Evolutionary conservation across 164 flowering plant species (phyloP), one percentile per base, ranked within the genome.

Genomic region (Cinnamomum micranthum): DNA sequence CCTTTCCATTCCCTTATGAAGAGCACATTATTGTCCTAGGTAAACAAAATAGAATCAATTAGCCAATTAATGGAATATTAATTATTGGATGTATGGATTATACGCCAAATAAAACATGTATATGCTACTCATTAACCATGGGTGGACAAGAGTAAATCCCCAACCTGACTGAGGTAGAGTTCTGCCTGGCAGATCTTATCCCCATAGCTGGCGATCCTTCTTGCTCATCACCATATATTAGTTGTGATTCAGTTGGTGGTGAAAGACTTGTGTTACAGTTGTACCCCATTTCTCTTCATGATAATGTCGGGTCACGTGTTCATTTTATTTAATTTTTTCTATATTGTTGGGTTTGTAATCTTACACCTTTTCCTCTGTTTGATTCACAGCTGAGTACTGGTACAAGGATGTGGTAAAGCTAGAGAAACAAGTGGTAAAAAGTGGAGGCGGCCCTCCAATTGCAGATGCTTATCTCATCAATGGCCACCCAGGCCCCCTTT

Each of bases 401-500:
- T 24, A 77, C 23, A 75, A 80, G 75, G 86, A 91, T 65, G 65
- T 82, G 0, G 68, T 74, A 27, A 80, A 86, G 64, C 78, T 89
- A 20, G 90, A 87, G 78, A 55, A 52, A 67, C 77, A 71, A 2
- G 86, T 83, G 63, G 24, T 83, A 52, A 85, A 82, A 19, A 86
- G 89, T 35, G 93, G 95, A 0, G 89, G 87, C 68, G 77, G 55
- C 50, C 88, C 95, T 67, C 86, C 88, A 19, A 74, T 74, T 0
- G 83, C 95, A 2, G 85, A 91, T 73, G 91, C 95, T 3, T 87
- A 73, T 60, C 82, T 85, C 58, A 91, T 91, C 69, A 91, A 91
- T 68, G 91, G 95, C 27, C 88, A 87, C 20, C 91, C 94, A 6
- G 94, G 94, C 19, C 93, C 90, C 47, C 84, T 84, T 69, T 89